Evolutionary conservation across 2,329 filamentous ascomycete genomes (phyloP).

Genomic region (Arachnomyces sp.): DNA sequence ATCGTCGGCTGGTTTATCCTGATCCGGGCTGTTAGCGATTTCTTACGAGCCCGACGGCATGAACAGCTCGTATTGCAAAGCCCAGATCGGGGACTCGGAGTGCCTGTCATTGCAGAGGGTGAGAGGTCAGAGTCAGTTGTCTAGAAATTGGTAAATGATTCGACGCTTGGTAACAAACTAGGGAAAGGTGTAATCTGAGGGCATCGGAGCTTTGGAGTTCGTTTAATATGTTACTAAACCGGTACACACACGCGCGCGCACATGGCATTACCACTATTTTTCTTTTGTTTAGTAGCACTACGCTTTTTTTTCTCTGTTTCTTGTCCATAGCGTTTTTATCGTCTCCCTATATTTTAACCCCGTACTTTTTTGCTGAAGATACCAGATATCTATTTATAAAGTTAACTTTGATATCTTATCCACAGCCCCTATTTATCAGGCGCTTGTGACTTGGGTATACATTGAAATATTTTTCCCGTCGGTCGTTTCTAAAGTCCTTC

Average conservation of each 20-base stretch:
- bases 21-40: slow-evolving; percentile 88
- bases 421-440: too few species aligned
- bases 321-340: slow-evolving; percentile 5
- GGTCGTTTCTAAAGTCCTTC: too few species aligned
- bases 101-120: slow-evolving; percentile 79
- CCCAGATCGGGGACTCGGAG: slow-evolving; percentile 75
- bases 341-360: slow-evolving; percentile 10
- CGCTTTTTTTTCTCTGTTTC: slow-evolving; percentile 4
- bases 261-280: background rate
- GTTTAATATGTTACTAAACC: slow-evolving; percentile 3
- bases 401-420: too few species aligned
- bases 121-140: slow-evolving; percentile 73
- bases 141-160: slow-evolving; percentile 32
- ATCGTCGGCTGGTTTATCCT: slow-evolving; percentile 97
- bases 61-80: slow-evolving; percentile 90
- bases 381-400: too few species aligned
- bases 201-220: slow-evolving; percentile 5
- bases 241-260: too few species aligned
- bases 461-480: too few species aligned
- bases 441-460: too few species aligned
- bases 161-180: slow-evolving; percentile 5
- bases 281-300: slow-evolving; percentile 6
- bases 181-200: slow-evolving; percentile 6
- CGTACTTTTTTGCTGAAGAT: slow-evolving; percentile 7
- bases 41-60: slow-evolving; percentile 76